Evolutionary conservation across 805 yeast species (phyloP).

Genomic region (Tetrapisispora pingtungensis): DNA sequence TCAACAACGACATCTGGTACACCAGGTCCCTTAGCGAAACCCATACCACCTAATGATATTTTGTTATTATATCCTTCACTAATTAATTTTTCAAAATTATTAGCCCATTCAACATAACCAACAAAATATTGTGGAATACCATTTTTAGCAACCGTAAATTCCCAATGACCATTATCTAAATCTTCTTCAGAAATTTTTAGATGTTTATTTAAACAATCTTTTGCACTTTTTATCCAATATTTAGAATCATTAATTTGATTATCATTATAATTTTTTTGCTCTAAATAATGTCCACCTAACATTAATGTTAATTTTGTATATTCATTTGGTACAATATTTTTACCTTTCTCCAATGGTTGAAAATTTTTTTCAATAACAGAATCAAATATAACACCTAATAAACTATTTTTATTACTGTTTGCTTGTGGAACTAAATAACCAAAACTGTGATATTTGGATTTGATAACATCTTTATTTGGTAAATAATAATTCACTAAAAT

Average conservation of each 20-base stretch:
- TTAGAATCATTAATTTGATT: constrained; percentile 7
- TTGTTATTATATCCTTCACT: constrained; percentile 30
- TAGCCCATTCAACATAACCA: constrained; percentile 46
- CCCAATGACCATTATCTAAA: constrained; percentile 24
- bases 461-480: constrained; percentile 35
- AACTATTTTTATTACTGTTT: constrained; percentile 38
- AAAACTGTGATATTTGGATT: constrained; percentile 49
- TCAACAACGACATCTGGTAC: constrained; percentile 78
- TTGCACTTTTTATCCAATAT: constrained; percentile 22
- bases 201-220: constrained; percentile 32
- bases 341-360: constrained; percentile 16
- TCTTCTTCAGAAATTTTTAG: constrained; percentile 29
- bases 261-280: constrained; percentile 8
- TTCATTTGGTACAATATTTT: constrained; percentile 13
- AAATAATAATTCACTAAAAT: constrained; percentile 62
- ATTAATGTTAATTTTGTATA: constrained; percentile 75
- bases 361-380: constrained; percentile 66
- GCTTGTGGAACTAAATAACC: constrained; percentile 74
- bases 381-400: constrained; percentile 85
- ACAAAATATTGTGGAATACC: constrained; percentile 76
- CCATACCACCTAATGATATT: constrained; percentile 66
- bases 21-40: constrained; percentile 72
- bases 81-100: constrained; percentile 29
- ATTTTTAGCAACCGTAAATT: constrained; percentile 36
- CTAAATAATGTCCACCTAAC: constrained; percentile 68